Base-by-base conservation (phyloP, 2,329 filamentous ascomycete genomes). In the Ophiostoma piceae region DNA sequence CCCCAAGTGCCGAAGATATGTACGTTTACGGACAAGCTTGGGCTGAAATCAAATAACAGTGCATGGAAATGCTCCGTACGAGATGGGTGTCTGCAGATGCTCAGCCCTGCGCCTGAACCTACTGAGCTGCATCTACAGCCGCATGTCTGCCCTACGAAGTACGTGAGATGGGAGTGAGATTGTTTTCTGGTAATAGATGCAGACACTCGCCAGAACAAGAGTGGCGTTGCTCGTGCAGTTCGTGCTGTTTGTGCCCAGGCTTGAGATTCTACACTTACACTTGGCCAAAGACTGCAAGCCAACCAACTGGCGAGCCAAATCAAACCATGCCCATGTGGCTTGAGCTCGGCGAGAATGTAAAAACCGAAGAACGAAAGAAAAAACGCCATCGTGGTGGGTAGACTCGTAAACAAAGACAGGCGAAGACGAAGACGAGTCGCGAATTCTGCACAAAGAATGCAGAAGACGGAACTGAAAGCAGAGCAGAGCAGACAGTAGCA, bases 1-100 rank as follows among this genome's bases (percentile, higher is more conserved):
- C 2, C 4, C 22, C 51, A 26, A 57, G 51, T 57, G 51, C 51
- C 51, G n/a, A 57, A 26, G 51, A 57, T 57, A 57, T 57, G n/a
- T 57, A 57, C 51, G 16, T 29, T 57, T 57, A 57, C 51, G 51
- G 51, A 57, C 51, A 57, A 57, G 51, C 51, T 57, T 12, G 51
- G 51, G 51, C 51, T 26, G 51, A 26, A 57, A 57, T 57, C 8
- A 35, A 2, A 29, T 5, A 35, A 8, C 35, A 35, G 8, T 35
- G 8, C 35, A 35, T 35, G 3, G 3, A 57, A 19, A 47, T 19
- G 16, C 43, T 12, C n/a, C 22, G 22, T 57, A 57, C 22, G n/a
- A 1, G 43, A 41, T 11, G 39, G 1, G 39, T 8, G 37, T 41
- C 14, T 47, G 43, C 14, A 47, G 16, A 47, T 47, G 43, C 16